phyloP scores from a whole-genome alignment of 129 eudicot genomes.

The Daucus carota region DNA sequence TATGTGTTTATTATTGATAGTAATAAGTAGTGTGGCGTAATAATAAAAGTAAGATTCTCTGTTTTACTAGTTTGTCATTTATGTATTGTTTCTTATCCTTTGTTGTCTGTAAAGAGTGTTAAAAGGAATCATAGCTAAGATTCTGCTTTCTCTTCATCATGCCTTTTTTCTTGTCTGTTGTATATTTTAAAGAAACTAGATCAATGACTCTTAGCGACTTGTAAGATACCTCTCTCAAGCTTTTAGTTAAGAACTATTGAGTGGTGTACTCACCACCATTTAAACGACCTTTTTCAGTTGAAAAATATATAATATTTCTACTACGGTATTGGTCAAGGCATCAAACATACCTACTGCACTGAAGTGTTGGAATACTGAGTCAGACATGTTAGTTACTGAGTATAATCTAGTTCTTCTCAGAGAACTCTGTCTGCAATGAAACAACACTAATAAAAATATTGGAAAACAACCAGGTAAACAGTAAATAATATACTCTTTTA shows the following conservation, averaged over 20 bases:
- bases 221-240: background rate
- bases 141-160: background rate
- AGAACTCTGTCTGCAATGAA: background rate
- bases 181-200: background rate
- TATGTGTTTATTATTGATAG: background rate
- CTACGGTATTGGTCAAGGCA: background rate
- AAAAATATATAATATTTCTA: background rate
- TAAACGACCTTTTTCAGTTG: background rate
- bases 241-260: background rate
- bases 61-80: background rate
- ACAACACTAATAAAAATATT: background rate
- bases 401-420: background rate
- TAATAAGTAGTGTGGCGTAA: background rate
- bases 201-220: background rate
- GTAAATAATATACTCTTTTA: background rate
- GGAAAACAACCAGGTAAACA: background rate
- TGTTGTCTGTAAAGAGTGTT: slow-evolving; percentile 1
- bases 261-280: background rate
- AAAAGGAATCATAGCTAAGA: background rate
- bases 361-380: background rate
- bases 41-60: background rate
- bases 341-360: background rate
- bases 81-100: background rate
- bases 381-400: background rate
- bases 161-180: background rate